Base-by-base conservation (phyloP, 805 yeast genomes). In the Kuraishia hungarica region DNA sequence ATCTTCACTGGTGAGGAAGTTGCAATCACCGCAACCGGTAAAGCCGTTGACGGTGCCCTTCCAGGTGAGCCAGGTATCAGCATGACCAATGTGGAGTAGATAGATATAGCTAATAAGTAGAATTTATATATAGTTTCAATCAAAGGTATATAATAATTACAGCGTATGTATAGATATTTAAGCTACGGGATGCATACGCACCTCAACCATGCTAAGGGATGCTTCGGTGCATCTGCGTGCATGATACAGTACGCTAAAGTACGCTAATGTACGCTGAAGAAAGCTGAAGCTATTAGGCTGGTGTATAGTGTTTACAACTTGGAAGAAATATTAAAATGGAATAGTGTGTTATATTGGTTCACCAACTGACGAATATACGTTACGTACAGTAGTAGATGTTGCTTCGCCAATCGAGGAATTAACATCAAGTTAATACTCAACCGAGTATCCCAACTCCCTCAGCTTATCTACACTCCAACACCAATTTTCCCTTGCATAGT, bases 21-120 rank as follows among this genome's bases (percentile, higher is more conserved):
- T 56, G 87, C 79, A 61, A 77, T 91, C 60, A 78, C 84, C 43
- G 76, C 80, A 56, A 73, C 79, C 54, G 80, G 85, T 51, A 91
- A 88, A 77, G 80, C 84, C 48, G 77, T 88, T 57, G 97, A 89
- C 60, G 78, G 78, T 58, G 92, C 98, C 26, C 86, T 88, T 60
- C 99, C 99, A 51, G 98, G 98, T 58, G 80, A 81, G 62, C 98
- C 99, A 46, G 97, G 96, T 64, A 83, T 93, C 64, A 71, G 83
- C 59, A 78, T 93, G 59, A 81, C 74, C 61, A 92, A 92, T 71
- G 66, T 86, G 51, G 8, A 35, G 43, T 35, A 13, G 17, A 6
- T 7, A 35, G 43, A 13, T n/a, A 35, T 35, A 35, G 43, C 11
- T 35, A n/a, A n/a, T n/a, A n/a, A n/a, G n/a, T n/a, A n/a, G 43